These are phyloP conservation scores for Pistacia integerrima DNA, from an alignment of 345 rosid genomes.

Conservation along the genomic window DNA sequence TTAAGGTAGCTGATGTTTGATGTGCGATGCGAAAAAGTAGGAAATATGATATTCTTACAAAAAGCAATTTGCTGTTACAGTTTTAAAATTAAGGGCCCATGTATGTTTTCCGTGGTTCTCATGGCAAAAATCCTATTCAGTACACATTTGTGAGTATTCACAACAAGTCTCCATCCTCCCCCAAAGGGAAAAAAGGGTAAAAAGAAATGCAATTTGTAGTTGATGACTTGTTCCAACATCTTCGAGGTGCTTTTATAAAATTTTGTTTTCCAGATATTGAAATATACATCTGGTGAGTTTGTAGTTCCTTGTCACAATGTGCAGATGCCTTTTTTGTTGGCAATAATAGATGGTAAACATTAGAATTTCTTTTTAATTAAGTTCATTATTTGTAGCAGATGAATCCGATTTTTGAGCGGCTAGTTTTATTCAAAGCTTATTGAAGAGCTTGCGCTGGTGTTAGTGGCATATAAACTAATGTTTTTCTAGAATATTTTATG, in stretches of 20 bases:
- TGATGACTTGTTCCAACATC: background rate
- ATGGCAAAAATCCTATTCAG: too few relatives aligned
- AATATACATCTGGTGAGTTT: background rate
- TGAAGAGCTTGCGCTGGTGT: background rate
- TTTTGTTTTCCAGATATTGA: background rate
- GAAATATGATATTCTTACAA: too few relatives aligned
- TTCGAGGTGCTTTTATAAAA: background rate
- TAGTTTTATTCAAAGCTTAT: background rate
- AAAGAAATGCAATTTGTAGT: background rate
- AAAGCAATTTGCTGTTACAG: too few relatives aligned
- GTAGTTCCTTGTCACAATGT: background rate
- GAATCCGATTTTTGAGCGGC: background rate
- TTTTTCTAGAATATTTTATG: conserved; percentile 4
- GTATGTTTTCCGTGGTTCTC: too few relatives aligned
- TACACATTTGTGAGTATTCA: too few relatives aligned
- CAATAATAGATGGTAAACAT: background rate
- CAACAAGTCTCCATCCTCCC: background rate
- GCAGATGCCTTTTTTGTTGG: background rate
- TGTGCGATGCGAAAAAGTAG: too few relatives aligned
- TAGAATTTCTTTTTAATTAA: background rate
- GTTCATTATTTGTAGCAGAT: too few relatives aligned
- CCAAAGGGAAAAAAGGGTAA: too few relatives aligned
- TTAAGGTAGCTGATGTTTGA: too few relatives aligned
- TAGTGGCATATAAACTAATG: background rate
- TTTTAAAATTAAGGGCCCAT: too few relatives aligned